Percentiles rank a stretch among this genome's conserved stretches.
These are phyloP conservation scores for Metschnikowia aberdeeniae DNA, from an alignment of 805 yeast genomes.

Conservation along the genomic window DNA sequence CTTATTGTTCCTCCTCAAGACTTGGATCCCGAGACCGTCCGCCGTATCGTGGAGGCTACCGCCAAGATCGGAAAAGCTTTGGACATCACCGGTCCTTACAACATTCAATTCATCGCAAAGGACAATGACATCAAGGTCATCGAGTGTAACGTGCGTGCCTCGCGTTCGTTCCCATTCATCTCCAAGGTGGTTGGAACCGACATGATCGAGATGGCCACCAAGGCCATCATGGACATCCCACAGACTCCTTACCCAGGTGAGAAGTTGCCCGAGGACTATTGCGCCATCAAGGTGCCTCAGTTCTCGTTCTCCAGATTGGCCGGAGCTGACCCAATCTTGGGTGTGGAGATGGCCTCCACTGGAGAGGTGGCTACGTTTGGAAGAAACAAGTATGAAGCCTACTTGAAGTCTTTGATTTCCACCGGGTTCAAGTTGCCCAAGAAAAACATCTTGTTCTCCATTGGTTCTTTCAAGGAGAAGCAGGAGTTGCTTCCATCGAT, in stretches of 20 bases:
- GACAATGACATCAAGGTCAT: conserved; percentile 95
- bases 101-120: conserved; percentile 94
- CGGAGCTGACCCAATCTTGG: conserved; percentile 96
- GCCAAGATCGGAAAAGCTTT: conserved; percentile 94
- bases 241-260: conserved; percentile 86
- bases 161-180: conserved; percentile 98
- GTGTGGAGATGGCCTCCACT: conserved; percentile 99
- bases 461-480: conserved; percentile 97
- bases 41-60: conserved; percentile 89
- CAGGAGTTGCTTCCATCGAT: conserved; percentile 88
- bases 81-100: conserved; percentile 95
- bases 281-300: conserved; percentile 95
- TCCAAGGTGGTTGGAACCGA: conserved; percentile 97
- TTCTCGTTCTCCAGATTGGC: conserved; percentile 95
- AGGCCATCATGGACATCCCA: conserved; percentile 87
- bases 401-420: conserved; percentile 87
- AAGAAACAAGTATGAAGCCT: conserved; percentile 93
- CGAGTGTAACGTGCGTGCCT: conserved; percentile 98
- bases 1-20: conserved; percentile 96
- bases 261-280: conserved; percentile 86
- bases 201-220: conserved; percentile 95
- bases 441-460: conserved; percentile 87
- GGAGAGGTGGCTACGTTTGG: conserved; percentile 99
- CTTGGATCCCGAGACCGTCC: conserved; percentile 84
- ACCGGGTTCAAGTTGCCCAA: conserved; percentile 94